Evolutionary conservation across 805 yeast species (phyloP).

Genomic region (Ogataea wickerhamii): DNA sequence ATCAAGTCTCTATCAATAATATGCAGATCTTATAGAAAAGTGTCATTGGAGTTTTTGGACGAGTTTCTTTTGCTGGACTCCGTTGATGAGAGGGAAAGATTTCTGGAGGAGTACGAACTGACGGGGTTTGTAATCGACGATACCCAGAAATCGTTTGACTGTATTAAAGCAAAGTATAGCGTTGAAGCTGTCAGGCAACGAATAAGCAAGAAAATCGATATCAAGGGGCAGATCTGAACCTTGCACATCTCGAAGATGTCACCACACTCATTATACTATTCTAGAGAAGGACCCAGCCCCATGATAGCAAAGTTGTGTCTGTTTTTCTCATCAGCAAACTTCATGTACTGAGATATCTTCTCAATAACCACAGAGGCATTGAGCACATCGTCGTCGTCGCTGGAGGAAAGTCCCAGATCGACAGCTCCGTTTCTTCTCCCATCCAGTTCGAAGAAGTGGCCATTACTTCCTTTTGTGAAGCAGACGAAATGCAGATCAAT

Average conservation of each 20-base stretch:
- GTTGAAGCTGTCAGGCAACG: conserved; percentile 26
- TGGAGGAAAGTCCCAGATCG: conserved; percentile 43
- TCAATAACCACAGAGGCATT: conserved; percentile 45
- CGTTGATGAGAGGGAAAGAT: conserved; percentile 39
- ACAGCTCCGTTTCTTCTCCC: conserved; percentile 82
- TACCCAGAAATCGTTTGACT: conserved; percentile 21
- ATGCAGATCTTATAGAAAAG: conserved; percentile 51
- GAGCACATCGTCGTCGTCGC: conserved; percentile 45
- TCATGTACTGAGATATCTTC: conserved; percentile 66
- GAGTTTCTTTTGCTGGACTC: conserved; percentile 23
- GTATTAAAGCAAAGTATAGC: conserved; percentile 21
- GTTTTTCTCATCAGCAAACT: conserved; percentile 54
- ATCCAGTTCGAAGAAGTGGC: conserved; percentile 76
- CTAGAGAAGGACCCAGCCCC: conserved; percentile 63
- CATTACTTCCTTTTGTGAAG: conserved; percentile 52
- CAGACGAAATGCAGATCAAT: conserved; percentile 75
- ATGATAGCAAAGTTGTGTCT: conserved; percentile 68
- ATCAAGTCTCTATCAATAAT: conserved; percentile 53
- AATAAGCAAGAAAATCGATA: conserved; percentile 63
- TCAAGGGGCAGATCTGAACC: conserved; percentile 83
- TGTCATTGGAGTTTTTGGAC: conserved; percentile 29
- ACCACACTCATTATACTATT: conserved; percentile 18
- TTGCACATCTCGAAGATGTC: neutral
- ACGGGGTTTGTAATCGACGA: conserved; percentile 24
- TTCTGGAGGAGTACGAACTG: conserved; percentile 42